A percentile compares a stretch with the other conserved stretches of the same genome.
phyloP scores from a whole-genome alignment of 1,284 basidiomycete genomes.

The Golubevia sp. region DNA sequence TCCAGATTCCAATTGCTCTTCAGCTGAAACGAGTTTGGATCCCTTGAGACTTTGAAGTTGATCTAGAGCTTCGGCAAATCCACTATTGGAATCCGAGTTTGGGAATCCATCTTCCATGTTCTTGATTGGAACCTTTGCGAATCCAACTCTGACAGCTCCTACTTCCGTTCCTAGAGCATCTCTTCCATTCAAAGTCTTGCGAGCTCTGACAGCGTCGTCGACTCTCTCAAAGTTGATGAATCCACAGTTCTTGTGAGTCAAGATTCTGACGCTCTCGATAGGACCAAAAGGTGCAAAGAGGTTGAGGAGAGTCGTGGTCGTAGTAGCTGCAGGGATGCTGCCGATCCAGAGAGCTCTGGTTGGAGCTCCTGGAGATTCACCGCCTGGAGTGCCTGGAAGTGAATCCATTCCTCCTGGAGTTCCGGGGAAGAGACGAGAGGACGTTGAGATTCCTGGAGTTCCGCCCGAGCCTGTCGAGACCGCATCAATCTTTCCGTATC shows the following conservation, averaged over 20 bases:
- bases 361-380: constrained; percentile 6
- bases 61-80: constrained; percentile 19
- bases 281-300: constrained; percentile 46
- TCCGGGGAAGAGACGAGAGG: background rate
- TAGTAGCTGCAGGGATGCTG: constrained; percentile 33
- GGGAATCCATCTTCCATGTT: constrained; percentile 13
- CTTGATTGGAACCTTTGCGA: constrained; percentile 38
- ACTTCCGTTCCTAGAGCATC: constrained; percentile 43
- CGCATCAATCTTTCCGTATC: constrained; percentile 42
- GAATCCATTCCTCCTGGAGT: constrained; percentile 1
- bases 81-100: constrained; percentile 7
- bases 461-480: constrained; percentile 6
- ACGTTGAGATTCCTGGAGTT: background rate
- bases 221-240: constrained; percentile 53
- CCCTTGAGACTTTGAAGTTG: constrained; percentile 22
- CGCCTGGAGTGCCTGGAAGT: constrained; percentile 4
- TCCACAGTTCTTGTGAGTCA: constrained; percentile 48
- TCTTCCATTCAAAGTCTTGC: constrained; percentile 36
- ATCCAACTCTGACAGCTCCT: constrained; percentile 41
- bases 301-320: constrained; percentile 21
- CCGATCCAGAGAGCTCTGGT: constrained; percentile 50
- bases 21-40: constrained; percentile 5
- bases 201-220: constrained; percentile 43
- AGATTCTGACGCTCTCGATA: constrained; percentile 40
- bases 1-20: constrained; percentile 21